phyloP scores from a whole-genome alignment of 371 early-diverging fungal genomes.

The Syncephalis fuscata region DNA sequence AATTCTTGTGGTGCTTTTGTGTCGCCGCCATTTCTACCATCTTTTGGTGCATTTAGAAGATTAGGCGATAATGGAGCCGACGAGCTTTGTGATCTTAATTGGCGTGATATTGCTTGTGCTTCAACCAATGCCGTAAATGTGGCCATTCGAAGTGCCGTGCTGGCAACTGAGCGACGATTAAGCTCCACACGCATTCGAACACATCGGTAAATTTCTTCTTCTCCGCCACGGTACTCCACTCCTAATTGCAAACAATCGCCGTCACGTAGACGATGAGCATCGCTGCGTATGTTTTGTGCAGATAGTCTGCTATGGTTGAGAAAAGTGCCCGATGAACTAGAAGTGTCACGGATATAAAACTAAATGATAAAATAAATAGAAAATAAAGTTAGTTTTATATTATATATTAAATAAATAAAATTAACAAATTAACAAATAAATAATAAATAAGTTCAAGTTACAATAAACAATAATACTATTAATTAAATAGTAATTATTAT shows the following conservation, averaged over 20 bases:
- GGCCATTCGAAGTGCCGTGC: background rate
- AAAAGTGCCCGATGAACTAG: slow-evolving; percentile 91
- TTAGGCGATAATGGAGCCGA: background rate
- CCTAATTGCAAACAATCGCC: slow-evolving; percentile 89
- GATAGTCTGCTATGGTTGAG: slow-evolving; percentile 81
- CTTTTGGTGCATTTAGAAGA: slow-evolving; percentile 10
- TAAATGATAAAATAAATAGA: too few relatives aligned
- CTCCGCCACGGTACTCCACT: slow-evolving; percentile 90
- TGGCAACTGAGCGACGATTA: slow-evolving; percentile 10
- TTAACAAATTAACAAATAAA: too few relatives aligned
- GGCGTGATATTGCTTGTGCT: background rate
- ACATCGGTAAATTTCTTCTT: background rate
- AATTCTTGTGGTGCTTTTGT: slow-evolving; percentile 14
- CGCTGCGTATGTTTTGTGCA: slow-evolving; percentile 70
- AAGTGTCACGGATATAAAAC: slow-evolving; percentile 83
- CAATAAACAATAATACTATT: too few relatives aligned
- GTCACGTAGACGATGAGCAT: slow-evolving; percentile 64
- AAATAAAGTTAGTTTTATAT: too few relatives aligned
- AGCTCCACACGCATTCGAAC: slow-evolving; percentile 1
- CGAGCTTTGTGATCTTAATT: background rate
- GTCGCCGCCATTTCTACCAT: slow-evolving; percentile 11
- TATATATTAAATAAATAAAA: too few relatives aligned
- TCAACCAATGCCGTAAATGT: background rate
- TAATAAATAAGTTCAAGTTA: too few relatives aligned
- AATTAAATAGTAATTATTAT: background rate